Conservation (phyloP, 2,329 filamentous ascomycete genomes). For the Fusarium tupiense region DNA sequence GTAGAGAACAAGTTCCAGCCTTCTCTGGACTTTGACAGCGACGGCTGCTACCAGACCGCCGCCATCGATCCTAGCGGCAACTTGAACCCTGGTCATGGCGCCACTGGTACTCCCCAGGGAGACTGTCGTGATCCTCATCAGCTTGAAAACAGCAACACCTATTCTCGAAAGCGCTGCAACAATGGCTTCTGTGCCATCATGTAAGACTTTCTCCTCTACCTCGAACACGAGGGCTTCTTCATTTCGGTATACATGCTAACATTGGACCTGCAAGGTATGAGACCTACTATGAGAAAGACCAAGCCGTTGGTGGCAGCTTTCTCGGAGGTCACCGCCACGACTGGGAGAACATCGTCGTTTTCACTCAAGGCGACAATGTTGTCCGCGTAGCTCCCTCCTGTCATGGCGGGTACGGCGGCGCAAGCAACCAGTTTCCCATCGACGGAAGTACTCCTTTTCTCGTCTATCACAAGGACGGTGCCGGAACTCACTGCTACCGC, state of each 20-base stretch:
- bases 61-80: constrained; percentile 53
- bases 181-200: constrained; percentile 48
- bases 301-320: constrained; percentile 46
- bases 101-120: constrained; percentile 43
- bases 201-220: not conserved
- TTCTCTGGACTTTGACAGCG: constrained; percentile 51
- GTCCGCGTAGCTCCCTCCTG: constrained; percentile 45
- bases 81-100: constrained; percentile 40
- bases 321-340: constrained; percentile 53
- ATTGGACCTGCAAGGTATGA: constrained; percentile 23
- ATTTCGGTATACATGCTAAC: not conserved
- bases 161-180: constrained; percentile 47
- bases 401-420: constrained; percentile 39
- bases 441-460: constrained; percentile 37
- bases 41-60: constrained; percentile 58
- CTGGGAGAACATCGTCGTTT: constrained; percentile 54
- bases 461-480: constrained; percentile 47
- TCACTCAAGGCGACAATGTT: constrained; percentile 37
- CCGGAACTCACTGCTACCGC: constrained; percentile 45
- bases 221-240: fast-evolving
- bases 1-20: constrained; percentile 51
- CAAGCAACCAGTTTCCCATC: constrained; percentile 34
- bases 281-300: constrained; percentile 58
- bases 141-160: constrained; percentile 47
- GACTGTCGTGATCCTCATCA: constrained; percentile 46